Base-by-base conservation (phyloP, 2,329 filamentous ascomycete genomes). In the Incumbomyces delicatus region DNA sequence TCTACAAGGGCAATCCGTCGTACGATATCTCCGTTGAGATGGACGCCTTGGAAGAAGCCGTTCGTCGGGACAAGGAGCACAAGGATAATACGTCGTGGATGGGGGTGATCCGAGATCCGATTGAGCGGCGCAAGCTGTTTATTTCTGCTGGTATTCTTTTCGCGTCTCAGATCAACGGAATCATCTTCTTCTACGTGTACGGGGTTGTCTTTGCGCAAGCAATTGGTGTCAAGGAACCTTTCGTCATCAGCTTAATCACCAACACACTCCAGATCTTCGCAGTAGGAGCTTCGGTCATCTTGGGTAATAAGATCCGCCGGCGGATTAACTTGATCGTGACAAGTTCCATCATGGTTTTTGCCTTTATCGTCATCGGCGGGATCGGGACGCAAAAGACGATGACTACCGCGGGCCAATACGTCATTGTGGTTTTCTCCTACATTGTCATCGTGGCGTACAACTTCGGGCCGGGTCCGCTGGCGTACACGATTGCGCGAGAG, bases 161-260 rank as follows among this genome's bases (percentile, higher is more conserved):
- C 32, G 66, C 68, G 2, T 69, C 73, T 52, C 70, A 74, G 58
- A 69, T 74, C 58, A 70, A 70, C 59, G 69, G 70, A 16, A 72
- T 73, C 45, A 66, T 69, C 40, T 73, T 65, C 59, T 71, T 69
- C 53, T 70, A 70, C 56, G 64, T 63, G 41, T 71, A 66, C 22
- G 68, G 67, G 1, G 65, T 64, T 1, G 62, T 71, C 30, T 71
- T 72, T 50, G 60, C 64, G 16, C 57, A 71, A 51, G 58, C 63
- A 1, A 70, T 72, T 40, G 68, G 68, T 0, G 50, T 71, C 1
- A 50, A 50, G 0, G 61, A 71, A 12, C 66, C 69, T 0, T 70
- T 69, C 46, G 57, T 65, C 6, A 68, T 71, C 55, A 64, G 60
- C 1, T 60, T 68, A 11, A 68, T 70, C 27, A 65, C 66, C 17